These are phyloP conservation scores for Fragaria ananassa DNA, from an alignment of 306 rosid species.

Conservation along the genomic window DNA sequence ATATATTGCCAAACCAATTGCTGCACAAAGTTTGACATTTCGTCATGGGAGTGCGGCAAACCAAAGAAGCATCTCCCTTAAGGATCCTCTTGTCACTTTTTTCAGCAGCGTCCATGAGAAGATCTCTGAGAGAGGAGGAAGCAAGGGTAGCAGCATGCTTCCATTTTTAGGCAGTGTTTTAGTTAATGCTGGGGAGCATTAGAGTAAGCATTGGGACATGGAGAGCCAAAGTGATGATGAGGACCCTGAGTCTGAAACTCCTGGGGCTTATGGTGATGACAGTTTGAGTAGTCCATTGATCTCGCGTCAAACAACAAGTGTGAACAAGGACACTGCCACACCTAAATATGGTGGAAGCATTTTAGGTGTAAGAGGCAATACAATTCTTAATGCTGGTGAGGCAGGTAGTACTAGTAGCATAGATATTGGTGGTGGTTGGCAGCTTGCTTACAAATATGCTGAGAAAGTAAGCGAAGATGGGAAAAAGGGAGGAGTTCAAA, in stretches of 20 bases:
- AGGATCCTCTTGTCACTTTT: conserved; percentile 34
- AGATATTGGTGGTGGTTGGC: conserved; percentile 33
- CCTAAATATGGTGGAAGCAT: neutral
- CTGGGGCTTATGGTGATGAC: conserved; percentile 6
- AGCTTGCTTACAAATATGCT: conserved; percentile 20
- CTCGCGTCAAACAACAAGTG: neutral
- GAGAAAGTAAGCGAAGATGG: conserved; percentile 22
- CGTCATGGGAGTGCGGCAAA: neutral
- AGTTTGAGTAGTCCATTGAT: conserved; percentile 30
- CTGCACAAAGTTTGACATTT: conserved; percentile 5
- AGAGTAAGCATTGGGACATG: conserved; percentile 19
- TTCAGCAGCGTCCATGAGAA: conserved; percentile 29
- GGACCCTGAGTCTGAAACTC: neutral
- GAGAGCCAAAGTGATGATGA: conserved; percentile 27
- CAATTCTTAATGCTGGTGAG: conserved; percentile 8
- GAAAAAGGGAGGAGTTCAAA: conserved; percentile 24
- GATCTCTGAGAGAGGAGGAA: neutral
- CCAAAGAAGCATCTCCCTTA: conserved; percentile 10
- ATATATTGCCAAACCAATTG: conserved; percentile 17
- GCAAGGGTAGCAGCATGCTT: conserved; percentile 18
- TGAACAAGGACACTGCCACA: neutral
- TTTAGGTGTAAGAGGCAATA: conserved; percentile 9
- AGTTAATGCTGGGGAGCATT: neutral
- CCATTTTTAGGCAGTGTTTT: conserved; percentile 9
- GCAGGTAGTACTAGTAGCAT: conserved; percentile 11